Evolutionary conservation across 352 stramenopile genomes (phyloP).

Genomic region (Globisporangium mamillatum): DNA sequence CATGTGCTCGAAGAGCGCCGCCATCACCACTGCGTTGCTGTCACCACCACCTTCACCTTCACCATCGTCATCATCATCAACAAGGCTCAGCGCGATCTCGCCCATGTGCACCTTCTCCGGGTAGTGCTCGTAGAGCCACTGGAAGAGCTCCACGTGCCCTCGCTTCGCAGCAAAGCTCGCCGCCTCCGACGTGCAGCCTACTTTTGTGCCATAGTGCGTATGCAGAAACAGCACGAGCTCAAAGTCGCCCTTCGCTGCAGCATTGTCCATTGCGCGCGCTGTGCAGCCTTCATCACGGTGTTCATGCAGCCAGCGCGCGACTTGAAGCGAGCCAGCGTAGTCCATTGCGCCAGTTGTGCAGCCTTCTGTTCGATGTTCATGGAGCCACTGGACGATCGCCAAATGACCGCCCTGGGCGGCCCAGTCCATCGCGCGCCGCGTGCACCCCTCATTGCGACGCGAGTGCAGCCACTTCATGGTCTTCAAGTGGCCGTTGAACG

Average conservation of each 20-base stretch:
- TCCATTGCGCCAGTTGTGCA: constrained; percentile 2
- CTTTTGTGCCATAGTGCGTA: neutral
- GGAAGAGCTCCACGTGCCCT: constrained; percentile 7
- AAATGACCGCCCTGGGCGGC: neutral
- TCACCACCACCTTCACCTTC: neutral
- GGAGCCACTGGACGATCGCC: neutral
- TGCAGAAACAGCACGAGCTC: constrained; percentile 10
- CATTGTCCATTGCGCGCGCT: constrained; percentile 4
- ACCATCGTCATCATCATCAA: neutral
- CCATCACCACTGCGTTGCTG: neutral
- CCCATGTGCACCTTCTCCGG: neutral
- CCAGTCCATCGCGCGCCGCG: constrained; percentile 2
- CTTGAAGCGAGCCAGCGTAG: neutral
- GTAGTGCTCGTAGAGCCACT: constrained; percentile 1
- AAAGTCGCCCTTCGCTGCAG: neutral
- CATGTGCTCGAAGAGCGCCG: neutral
- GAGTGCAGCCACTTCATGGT: constrained; percentile 8
- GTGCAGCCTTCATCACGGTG: constrained; percentile 9
- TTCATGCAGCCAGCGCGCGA: constrained; percentile 8
- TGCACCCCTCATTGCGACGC: constrained; percentile 4
- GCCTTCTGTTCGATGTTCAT: constrained; percentile 5
- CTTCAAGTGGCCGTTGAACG: neutral
- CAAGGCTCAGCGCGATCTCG: neutral
- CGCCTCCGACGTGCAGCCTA: neutral
- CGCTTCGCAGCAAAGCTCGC: neutral